Conservation (phyloP, 768 basidiomycete species). For the Melanogaster broomeanus region DNA sequence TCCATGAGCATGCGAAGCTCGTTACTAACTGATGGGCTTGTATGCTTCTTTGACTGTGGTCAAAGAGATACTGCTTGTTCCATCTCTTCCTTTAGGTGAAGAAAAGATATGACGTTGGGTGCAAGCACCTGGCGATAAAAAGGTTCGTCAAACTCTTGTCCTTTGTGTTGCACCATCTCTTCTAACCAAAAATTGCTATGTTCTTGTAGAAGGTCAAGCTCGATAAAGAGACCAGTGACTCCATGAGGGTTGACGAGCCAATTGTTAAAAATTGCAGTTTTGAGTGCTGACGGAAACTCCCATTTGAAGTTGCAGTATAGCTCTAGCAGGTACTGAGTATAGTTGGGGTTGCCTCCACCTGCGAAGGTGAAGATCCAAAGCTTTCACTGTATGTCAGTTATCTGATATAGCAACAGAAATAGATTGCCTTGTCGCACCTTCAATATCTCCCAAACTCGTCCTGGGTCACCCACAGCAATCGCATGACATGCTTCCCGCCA, state of each 20-base stretch:
- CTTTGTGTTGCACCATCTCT: background rate
- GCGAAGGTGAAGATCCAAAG: slow-evolving; percentile 25
- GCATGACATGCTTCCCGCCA: slow-evolving; percentile 29
- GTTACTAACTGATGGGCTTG: background rate
- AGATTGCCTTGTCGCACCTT: slow-evolving; percentile 16
- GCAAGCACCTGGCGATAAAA: background rate
- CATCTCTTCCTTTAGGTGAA: background rate
- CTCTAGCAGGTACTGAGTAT: slow-evolving; percentile 28
- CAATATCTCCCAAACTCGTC: slow-evolving; percentile 25
- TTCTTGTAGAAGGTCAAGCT: slow-evolving; percentile 36
- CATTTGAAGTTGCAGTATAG: slow-evolving; percentile 29
- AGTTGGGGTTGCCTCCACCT: slow-evolving; percentile 26
- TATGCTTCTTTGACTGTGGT: background rate
- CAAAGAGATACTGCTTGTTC: background rate
- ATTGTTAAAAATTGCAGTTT: slow-evolving; percentile 29
- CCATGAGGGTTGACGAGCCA: slow-evolving; percentile 38
- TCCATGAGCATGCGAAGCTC: background rate
- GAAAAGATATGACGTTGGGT: background rate
- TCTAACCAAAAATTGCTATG: slow-evolving; percentile 35
- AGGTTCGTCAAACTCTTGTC: background rate
- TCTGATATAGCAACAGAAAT: background rate
- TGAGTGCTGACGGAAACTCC: slow-evolving; percentile 15
- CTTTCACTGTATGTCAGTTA: background rate
- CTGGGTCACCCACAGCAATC: slow-evolving; percentile 26
- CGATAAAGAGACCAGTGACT: slow-evolving; percentile 23